Base-by-base conservation (phyloP, 495 filamentous ascomycete genomes). In the Clohesyomyces aquaticus region DNA sequence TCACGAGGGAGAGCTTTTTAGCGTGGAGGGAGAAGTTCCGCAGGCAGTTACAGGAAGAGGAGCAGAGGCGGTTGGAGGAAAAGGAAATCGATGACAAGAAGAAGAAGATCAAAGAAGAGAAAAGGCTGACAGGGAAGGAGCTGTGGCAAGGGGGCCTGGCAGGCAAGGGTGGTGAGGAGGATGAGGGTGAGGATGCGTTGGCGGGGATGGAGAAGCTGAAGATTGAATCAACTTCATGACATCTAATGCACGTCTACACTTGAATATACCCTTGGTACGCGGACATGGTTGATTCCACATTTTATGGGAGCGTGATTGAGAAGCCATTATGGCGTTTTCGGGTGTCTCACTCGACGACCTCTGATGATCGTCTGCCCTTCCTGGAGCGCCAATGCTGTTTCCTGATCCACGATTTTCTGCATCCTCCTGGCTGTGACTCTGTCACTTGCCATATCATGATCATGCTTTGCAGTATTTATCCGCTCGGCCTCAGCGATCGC, bases 131-230 rank as follows among this genome's bases (percentile, higher is more conserved):
- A 4, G 91, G 91, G 32, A 88, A 78, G 74, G 86, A 96, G 72
- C 74, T 96, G 52, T 96, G 91, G 91, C 88, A 92, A 79, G 80
- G 83, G 51, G 91, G 91, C 9, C 77, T 96, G 72, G 91, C 80
- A 65, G 87, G 85, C 27, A 90, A 88, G 77, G 80, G 69, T 52
- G 89, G 87, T 52, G 88, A 91, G 74, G 91, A 91, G 65, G 88
- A 92, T 46, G 83, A 83, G 63, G 83, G 79, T 0, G 75, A 78
- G 0, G 81, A 79, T 63, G 18, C 79, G 49, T 74, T 85, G 27
- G 84, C 84, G 66, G 82, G 78, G 29, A 74, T 91, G 46, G 84
- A 88, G 48, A 88, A 86, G 75, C 77, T 93, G 59, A 89, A 87
- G 70, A 78, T 95, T 63, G 76, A 80, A 52, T 77, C 81, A 10